Evolutionary conservation across 768 basidiomycete species (phyloP).

Genomic region (Exsudoporus frostii): DNA sequence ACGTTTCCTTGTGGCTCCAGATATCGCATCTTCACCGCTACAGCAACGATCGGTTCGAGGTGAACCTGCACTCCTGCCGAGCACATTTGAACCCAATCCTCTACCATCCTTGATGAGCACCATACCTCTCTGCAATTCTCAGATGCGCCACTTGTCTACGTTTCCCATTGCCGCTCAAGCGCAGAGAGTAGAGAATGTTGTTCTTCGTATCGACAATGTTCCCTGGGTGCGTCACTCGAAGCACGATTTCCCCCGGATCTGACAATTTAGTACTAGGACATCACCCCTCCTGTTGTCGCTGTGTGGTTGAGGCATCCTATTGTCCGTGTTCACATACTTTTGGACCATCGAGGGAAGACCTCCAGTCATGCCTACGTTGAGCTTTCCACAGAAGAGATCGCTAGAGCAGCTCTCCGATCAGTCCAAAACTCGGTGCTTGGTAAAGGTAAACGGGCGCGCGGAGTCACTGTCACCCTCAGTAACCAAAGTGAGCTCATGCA

Average conservation of each 20-base stretch:
- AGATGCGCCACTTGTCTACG: slow-evolving; percentile 11
- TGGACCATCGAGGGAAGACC: slow-evolving; percentile 81
- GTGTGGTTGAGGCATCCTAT: slow-evolving; percentile 68
- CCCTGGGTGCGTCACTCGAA: slow-evolving; percentile 63
- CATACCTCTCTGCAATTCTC: slow-evolving; percentile 30
- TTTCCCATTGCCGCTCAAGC: slow-evolving; percentile 9
- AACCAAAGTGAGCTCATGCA: slow-evolving; percentile 80
- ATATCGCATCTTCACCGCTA: slow-evolving; percentile 20
- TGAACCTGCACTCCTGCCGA: slow-evolving; percentile 28
- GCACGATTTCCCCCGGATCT: not conserved
- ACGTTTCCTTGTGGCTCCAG: slow-evolving; percentile 6
- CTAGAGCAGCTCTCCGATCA: slow-evolving; percentile 64
- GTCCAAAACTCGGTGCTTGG: slow-evolving; percentile 59
- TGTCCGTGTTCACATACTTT: slow-evolving; percentile 67
- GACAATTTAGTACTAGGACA: slow-evolving; percentile 51
- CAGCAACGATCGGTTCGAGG: slow-evolving; percentile 24
- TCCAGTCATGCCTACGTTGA: slow-evolving; percentile 83
- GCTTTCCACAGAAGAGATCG: slow-evolving; percentile 56
- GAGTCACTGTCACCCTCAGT: slow-evolving; percentile 80
- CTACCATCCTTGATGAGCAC: slow-evolving; percentile 34
- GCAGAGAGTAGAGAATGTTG: slow-evolving; percentile 43
- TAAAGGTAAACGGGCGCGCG: slow-evolving; percentile 71
- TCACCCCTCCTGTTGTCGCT: slow-evolving; percentile 70
- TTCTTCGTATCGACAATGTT: slow-evolving; percentile 83
- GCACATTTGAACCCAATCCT: slow-evolving; percentile 22